Conservation (phyloP, 1,284 basidiomycete species). For the Porphyrellus sp. region DNA sequence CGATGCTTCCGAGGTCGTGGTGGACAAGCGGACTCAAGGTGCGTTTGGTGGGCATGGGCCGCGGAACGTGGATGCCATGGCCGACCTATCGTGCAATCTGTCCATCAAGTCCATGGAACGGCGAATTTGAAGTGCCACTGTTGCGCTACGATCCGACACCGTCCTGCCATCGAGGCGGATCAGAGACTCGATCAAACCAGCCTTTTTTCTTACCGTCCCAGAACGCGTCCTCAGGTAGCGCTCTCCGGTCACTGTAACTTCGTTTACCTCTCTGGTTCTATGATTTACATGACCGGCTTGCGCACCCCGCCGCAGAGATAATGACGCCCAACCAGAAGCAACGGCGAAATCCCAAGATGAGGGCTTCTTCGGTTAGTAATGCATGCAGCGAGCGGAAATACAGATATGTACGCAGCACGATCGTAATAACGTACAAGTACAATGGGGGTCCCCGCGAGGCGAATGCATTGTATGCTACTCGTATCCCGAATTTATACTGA, state of each 20-base stretch:
- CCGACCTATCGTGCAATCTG: not conserved
- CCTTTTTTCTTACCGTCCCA: not conserved
- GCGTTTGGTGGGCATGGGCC: not conserved
- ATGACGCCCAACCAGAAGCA: slow-evolving; percentile 6
- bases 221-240: not conserved
- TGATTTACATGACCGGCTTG: slow-evolving; percentile 6
- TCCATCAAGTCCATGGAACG: not conserved
- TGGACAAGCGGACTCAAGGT: not conserved
- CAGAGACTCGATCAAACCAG: not conserved
- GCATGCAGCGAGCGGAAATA: not conserved
- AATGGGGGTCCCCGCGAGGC: not conserved
- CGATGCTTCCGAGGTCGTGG: not conserved
- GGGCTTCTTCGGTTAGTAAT: not conserved
- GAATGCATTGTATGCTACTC: not conserved
- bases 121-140: not conserved
- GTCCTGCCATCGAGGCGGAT: too few species aligned
- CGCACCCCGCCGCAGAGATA: slow-evolving; percentile 17
- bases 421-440: not conserved
- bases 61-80: not conserved
- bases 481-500: not conserved
- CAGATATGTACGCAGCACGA: not conserved
- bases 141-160: too few species aligned
- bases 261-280: not conserved
- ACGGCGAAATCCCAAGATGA: not conserved
- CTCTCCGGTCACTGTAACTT: not conserved